These are phyloP conservation scores for Holtermannia corniformis DNA, from an alignment of 768 basidiomycete genomes.

Conservation along the genomic window DNA sequence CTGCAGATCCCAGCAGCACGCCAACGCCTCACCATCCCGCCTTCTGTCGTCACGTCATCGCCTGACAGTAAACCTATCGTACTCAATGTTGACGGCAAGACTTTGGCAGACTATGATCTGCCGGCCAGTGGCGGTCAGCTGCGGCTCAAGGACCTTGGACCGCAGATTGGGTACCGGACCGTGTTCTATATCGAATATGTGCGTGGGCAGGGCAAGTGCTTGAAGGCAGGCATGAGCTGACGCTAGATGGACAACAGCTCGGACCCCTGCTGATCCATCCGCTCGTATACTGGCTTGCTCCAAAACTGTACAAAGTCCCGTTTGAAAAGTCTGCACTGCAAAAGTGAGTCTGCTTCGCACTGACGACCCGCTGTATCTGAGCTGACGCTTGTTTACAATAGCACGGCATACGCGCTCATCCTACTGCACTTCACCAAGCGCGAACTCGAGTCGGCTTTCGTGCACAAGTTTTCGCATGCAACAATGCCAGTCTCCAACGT, in stretches of 20 bases:
- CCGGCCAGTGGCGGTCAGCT: constrained; percentile 54
- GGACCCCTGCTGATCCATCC: constrained; percentile 89
- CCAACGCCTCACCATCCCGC: constrained; percentile 54
- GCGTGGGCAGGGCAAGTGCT: constrained; percentile 37
- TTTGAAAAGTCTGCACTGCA: constrained; percentile 26
- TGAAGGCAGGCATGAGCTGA: no score
- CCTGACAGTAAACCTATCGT: constrained; percentile 51
- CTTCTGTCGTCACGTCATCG: constrained; percentile 23
- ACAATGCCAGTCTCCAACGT: constrained; percentile 83
- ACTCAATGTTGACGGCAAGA: constrained; percentile 55
- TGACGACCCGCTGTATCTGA: constrained; percentile 8
- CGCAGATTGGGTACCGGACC: constrained; percentile 77
- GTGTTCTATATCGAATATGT: constrained; percentile 95
- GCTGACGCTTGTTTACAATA: constrained; percentile 46
- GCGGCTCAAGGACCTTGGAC: constrained; percentile 77
- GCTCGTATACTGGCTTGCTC: constrained; percentile 66
- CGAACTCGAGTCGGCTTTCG: constrained; percentile 81
- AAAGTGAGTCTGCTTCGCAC: constrained; percentile 24
- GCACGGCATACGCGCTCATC: constrained; percentile 51
- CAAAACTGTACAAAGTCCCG: constrained; percentile 56
- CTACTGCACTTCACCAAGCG: constrained; percentile 85
- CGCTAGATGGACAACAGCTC: constrained; percentile 45
- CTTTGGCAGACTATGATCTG: constrained; percentile 53
- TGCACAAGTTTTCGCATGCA: constrained; percentile 90
- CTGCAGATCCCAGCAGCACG: constrained; percentile 61